A percentile compares a stretch with the other conserved stretches of the same genome.
Conservation (phyloP, 2,329 filamentous ascomycete species). For the Sporothrix phasma region DNA sequence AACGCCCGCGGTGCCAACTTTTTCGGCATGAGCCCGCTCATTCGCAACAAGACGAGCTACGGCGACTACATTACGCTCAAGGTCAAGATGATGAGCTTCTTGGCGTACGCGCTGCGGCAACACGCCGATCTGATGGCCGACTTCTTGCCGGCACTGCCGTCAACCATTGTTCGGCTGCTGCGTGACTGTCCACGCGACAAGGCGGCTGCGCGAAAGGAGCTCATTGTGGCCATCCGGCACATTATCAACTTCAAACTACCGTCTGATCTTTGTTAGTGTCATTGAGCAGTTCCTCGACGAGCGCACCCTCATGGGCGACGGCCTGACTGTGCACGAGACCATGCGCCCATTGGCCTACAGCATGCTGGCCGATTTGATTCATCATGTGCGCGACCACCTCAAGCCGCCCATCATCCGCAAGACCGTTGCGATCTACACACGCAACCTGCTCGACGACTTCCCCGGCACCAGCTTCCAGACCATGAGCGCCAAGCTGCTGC, state of each 20-base stretch:
- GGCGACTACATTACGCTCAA: constrained; percentile 97
- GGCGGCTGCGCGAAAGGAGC: constrained; percentile 84
- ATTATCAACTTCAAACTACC: constrained; percentile 99
- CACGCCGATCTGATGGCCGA: constrained; percentile 81
- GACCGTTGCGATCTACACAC: constrained; percentile 95
- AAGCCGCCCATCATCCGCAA: constrained; percentile 84
- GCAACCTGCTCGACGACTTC: constrained; percentile 88
- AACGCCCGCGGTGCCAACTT: constrained; percentile 71
- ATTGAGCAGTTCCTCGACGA: constrained; percentile 95
- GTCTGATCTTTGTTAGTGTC: constrained; percentile 86
- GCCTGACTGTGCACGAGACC: constrained; percentile 90
- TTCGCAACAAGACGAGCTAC: constrained; percentile 88
- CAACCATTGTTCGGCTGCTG: constrained; percentile 80
- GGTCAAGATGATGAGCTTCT: constrained; percentile 98
- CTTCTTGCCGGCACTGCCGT: constrained; percentile 75
- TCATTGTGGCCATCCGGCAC: constrained; percentile 91
- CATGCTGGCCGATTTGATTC: constrained; percentile 95
- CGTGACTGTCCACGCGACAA: constrained; percentile 94
- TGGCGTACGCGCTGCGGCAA: constrained; percentile 83
- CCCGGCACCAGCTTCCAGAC: constrained; percentile 98
- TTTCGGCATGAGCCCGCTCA: constrained; percentile 83
- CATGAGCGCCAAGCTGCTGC: constrained; percentile 92
- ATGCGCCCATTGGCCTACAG: constrained; percentile 94
- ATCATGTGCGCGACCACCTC: constrained; percentile 87
- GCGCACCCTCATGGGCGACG: constrained; percentile 87